Evolutionary conservation across 192 early-diverging fungal species (phyloP), one percentile per base, ranked within the genome.

Genomic region (Coemansia erecta): DNA sequence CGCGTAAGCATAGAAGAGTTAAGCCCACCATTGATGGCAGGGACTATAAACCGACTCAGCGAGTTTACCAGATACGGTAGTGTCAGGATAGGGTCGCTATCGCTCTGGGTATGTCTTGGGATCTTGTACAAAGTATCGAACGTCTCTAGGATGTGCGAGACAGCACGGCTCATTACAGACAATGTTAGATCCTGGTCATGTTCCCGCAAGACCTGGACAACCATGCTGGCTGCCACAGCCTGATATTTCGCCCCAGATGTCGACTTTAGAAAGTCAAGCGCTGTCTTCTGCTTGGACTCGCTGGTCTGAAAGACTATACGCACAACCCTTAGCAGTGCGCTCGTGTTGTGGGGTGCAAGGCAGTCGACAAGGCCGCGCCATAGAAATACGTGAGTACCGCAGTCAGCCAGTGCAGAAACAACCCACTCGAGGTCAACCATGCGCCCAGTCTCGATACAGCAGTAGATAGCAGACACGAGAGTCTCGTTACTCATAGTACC

Each of bases 381-480:
- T 22, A 8, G 21, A 14, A 31, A 33, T 9, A 8, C 22, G 45
- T 24, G 11, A 5, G 9, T 15, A 8, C 33, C 17, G 17, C 47
- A 24, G 4, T 52, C 26, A 2, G 37, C 49, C 49, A 70, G 43
- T 15, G 52, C 63, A 0, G 8, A 52, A 12, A 63, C 22, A 1
- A 61, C 48, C 77, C 77, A 80, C 54, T 73, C 63, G 42, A 80
- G 53, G 51, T 80, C 66, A 11, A 47, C 49, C 24, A 64, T 41
- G 8, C 14, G 61, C 40, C 19, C 63, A 58, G 41, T 23, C 53
- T 55, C 39, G 12, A 24, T 39, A 17, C 53, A 55, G 9, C 35
- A 8, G 9, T 11, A 42, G 17, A 55, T 53, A 41, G 63, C 72
- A 50, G 51, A 70, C 60, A 44, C 67, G 14, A 66, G 42, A 4